Base-by-base conservation (phyloP, 179 eudicot genomes). In the Heliamphora ciliata region DNA sequence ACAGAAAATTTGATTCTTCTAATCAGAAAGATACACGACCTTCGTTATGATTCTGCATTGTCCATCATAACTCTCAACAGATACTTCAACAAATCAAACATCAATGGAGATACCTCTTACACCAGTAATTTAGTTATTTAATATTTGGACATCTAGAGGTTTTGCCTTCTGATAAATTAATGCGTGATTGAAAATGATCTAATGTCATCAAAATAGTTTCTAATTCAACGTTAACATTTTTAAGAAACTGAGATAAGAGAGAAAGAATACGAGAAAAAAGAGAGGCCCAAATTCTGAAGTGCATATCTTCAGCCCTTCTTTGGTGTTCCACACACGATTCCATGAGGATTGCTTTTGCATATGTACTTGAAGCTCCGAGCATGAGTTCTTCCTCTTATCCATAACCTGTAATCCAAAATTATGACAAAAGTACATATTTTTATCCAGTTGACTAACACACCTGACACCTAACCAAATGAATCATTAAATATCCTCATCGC, bases 311-410 rank as follows among this genome's bases (percentile, higher is more conserved):
- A 60, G 84, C 81, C 86, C 90, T 78, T 84, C 88, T 74, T 81
- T 87, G 74, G 60, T 59, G 84, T 46, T 84, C 90, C 87, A 88
- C 6, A 68, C 69, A 64, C 83, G 86, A 84, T 79, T 80, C 76
- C 82, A 85, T 24, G 81, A 50, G 66, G 78, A 64, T 67, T 89
- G 88, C 63, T 86, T 85, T 46, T 78, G 84, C 82, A 82, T 70
- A 75, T 84, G 84, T 59, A 82, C 87, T 46, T 67, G 64, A 65
- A 82, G 65, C 77, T 86, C 88, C 5, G 87, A 81, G 78, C 78
- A 51, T 0, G 73, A 75, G 10, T 82, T 77, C 76, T 86, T 76
- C 80, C 85, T 31, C 40, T 31, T 61, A 55, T 83, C 86, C 17
- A 15, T 6, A 54, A 69, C 86, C 90, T 85, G 83, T 73, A 74